Evolutionary conservation across 306 rosid genomes (phyloP).

Genomic region (Vigna angularis): DNA sequence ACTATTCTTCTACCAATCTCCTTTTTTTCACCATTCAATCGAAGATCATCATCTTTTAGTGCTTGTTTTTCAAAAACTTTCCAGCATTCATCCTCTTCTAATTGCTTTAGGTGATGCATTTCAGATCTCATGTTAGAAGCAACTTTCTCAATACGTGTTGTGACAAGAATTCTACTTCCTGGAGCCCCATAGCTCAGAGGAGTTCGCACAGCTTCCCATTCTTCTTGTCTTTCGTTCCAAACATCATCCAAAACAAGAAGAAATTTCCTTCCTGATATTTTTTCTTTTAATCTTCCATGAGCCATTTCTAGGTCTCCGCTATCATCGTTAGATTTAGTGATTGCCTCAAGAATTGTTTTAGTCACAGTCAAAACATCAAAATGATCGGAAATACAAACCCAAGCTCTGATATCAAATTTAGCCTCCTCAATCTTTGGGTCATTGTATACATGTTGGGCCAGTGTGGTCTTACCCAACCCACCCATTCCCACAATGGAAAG

Average conservation of each 20-base stretch:
- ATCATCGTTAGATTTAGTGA: neutral
- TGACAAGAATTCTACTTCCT: neutral
- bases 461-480: neutral
- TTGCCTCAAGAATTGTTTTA: neutral
- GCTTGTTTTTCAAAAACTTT: neutral
- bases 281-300: neutral
- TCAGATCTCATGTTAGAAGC: neutral
- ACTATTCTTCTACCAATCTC: neutral
- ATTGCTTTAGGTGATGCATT: neutral
- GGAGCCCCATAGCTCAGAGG: neutral
- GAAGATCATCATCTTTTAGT: neutral
- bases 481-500: neutral
- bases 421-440: neutral
- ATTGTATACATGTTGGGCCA: neutral
- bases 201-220: neutral
- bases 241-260: neutral
- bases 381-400: neutral
- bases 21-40: neutral
- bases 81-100: neutral
- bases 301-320: neutral
- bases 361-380: neutral
- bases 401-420: neutral
- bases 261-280: neutral
- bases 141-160: neutral
- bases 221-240: neutral